A percentile compares a stretch with the other conserved stretches of the same genome.
Conservation (phyloP, 331 rosid genomes). For the Prunus yedoensis region DNA sequence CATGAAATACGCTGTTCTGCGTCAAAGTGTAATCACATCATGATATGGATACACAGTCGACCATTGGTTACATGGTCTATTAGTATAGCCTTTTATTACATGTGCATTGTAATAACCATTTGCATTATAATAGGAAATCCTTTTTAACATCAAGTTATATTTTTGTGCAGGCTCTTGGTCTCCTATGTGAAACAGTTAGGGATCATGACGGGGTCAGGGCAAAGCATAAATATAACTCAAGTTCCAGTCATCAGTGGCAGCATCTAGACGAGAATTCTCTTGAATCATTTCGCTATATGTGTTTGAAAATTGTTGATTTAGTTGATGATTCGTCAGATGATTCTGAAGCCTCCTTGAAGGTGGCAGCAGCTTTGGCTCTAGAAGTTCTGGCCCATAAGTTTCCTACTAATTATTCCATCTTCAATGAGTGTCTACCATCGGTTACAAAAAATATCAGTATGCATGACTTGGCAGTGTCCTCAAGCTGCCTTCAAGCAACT, state of each 20-base stretch:
- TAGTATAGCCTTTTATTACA: not conserved
- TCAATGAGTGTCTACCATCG: conserved; percentile 56
- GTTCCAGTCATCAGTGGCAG: conserved; percentile 45
- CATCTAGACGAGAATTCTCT: conserved; percentile 52
- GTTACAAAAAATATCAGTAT: conserved; percentile 49
- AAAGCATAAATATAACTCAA: conserved; percentile 41
- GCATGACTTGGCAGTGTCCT: conserved; percentile 45
- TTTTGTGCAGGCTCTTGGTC: conserved; percentile 78
- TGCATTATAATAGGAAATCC: not conserved
- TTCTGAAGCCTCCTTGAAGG: conserved; percentile 56
- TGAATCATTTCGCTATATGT: conserved; percentile 50
- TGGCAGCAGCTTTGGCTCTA: conserved; percentile 76
- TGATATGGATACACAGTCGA: not conserved
- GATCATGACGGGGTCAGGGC: conserved; percentile 32
- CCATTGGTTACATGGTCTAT: not conserved
- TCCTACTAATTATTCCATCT: conserved; percentile 56
- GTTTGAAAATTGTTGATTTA: conserved; percentile 54
- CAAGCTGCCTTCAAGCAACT: conserved; percentile 72
- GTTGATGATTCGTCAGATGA: conserved; percentile 51
- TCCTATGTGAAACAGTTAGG: conserved; percentile 68
- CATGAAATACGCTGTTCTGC: not conserved
- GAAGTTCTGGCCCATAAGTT: conserved; percentile 67
- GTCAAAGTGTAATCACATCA: not conserved
- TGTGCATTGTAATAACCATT: not conserved
- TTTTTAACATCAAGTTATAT: conserved; percentile 6